Conservation (phyloP, 495 filamentous ascomycete species). For the Chaetomium tenue region DNA sequence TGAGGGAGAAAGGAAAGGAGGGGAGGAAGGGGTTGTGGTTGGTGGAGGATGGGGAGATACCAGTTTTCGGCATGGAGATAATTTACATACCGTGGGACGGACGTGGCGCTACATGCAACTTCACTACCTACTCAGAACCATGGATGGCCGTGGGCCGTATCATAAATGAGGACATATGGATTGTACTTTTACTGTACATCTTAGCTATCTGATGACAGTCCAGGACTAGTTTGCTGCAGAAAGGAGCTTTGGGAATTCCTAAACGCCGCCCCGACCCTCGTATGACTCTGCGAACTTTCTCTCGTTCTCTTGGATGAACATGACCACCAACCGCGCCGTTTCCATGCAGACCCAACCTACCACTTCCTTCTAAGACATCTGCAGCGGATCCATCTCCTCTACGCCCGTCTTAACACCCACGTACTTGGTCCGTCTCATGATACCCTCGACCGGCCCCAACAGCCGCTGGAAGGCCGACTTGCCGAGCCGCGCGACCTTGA, state of each 20-base stretch:
- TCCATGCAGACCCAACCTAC: neutral
- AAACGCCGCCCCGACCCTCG: conserved; percentile 26
- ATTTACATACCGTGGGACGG: no score
- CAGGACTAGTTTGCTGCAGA: neutral
- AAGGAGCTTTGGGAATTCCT: conserved; percentile 23
- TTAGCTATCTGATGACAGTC: conserved; percentile 23
- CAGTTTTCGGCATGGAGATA: no score
- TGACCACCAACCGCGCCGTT: neutral
- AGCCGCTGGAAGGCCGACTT: conserved; percentile 94
- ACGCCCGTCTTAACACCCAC: conserved; percentile 52
- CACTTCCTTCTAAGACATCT: conserved; percentile 26
- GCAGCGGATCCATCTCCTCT: conserved; percentile 54
- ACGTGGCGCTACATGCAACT: no score
- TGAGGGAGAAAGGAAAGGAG: neutral
- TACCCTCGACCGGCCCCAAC: conserved; percentile 87
- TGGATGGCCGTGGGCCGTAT: neutral
- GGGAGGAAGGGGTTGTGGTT: neutral
- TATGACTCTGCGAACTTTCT: neutral
- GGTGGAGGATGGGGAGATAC: neutral
- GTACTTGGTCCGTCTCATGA: conserved; percentile 78
- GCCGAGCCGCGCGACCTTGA: conserved; percentile 91
- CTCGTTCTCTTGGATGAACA: neutral
- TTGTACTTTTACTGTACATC: conserved; percentile 22
- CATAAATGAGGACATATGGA: neutral
- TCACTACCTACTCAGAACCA: no score